Conservation (phyloP, 805 yeast species). For the Lachancea fermentati region DNA sequence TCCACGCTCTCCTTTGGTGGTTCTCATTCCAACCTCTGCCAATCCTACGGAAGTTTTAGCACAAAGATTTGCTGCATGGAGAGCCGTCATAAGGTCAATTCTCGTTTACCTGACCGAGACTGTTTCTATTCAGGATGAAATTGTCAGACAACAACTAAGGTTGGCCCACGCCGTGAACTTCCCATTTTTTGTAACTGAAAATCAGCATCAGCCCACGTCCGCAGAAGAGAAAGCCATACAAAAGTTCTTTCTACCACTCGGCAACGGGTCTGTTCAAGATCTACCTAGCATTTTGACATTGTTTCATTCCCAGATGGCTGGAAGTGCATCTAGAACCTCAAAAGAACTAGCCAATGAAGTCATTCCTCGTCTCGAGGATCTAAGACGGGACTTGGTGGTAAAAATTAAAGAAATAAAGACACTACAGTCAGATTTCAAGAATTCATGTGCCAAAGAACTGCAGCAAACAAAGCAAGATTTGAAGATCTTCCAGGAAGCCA, state of each 20-base stretch:
- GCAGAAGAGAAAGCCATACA: constrained; percentile 23
- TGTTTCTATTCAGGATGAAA: constrained; percentile 82
- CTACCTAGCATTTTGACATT: constrained; percentile 65
- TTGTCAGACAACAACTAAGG: constrained; percentile 74
- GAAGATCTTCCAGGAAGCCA: constrained; percentile 49
- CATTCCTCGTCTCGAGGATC: constrained; percentile 60
- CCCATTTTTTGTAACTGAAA: constrained; percentile 31
- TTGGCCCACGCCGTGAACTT: constrained; percentile 69
- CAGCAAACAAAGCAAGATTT: constrained; percentile 56
- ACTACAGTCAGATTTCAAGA: constrained; percentile 78
- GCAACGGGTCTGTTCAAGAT: constrained; percentile 78
- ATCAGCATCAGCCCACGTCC: constrained; percentile 25
- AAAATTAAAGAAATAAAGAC: constrained; percentile 85
- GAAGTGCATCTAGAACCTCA: constrained; percentile 50
- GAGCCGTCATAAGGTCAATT: constrained; percentile 68
- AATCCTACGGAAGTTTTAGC: constrained; percentile 88
- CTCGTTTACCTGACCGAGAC: constrained; percentile 72
- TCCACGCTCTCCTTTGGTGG: constrained; percentile 44
- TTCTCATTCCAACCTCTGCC: constrained; percentile 51
- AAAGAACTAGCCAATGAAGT: constrained; percentile 57
- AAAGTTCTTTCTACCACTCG: constrained; percentile 65
- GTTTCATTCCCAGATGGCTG: constrained; percentile 57
- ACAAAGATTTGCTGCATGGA: constrained; percentile 79
- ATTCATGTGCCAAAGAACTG: constrained; percentile 64
- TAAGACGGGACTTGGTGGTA: constrained; percentile 68